A percentile compares a stretch with the other conserved stretches of the same genome.
Conservation (phyloP, 352 stramenopile genomes). For the Pythium volutum region DNA sequence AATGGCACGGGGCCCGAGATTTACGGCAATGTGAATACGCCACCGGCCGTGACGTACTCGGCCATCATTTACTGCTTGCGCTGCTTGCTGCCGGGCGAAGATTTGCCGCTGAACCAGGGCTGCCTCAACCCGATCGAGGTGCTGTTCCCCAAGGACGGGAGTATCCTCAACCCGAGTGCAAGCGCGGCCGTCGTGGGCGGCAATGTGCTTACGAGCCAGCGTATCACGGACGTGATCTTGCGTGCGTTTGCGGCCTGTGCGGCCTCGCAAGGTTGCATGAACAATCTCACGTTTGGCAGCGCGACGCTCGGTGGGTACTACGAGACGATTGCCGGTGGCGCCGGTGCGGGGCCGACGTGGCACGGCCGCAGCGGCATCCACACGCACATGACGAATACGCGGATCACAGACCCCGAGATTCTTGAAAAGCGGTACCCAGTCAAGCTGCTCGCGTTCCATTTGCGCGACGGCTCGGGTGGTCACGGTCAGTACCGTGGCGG, state of each 20-base stretch:
- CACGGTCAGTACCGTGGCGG: constrained; percentile 89
- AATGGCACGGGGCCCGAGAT: constrained; percentile 96
- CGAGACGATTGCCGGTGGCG: constrained; percentile 98
- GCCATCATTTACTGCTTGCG: constrained; percentile 99
- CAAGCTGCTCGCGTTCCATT: constrained; percentile 80
- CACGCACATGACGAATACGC: constrained; percentile 99
- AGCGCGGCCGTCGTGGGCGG: constrained; percentile 97
- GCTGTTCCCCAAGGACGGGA: constrained; percentile 90
- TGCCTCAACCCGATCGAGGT: constrained; percentile 97
- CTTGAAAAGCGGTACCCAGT: constrained; percentile 96
- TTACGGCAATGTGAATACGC: constrained; percentile 98
- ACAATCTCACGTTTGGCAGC: constrained; percentile 99
- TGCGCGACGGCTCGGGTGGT: constrained; percentile 90
- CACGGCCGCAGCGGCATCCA: constrained; percentile 96
- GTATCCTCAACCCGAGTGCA: constrained; percentile 94
- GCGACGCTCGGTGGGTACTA: constrained; percentile 95
- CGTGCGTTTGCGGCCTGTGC: constrained; percentile 95
- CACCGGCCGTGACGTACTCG: constrained; percentile 97
- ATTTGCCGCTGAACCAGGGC: constrained; percentile 97
- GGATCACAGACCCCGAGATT: constrained; percentile 99
- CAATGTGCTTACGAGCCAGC: constrained; percentile 98
- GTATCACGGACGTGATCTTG: constrained; percentile 98
- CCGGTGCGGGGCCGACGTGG: constrained; percentile 95
- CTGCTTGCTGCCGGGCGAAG: constrained; percentile 90
- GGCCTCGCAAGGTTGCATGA: constrained; percentile 99